Evolutionary conservation across 2,329 filamentous ascomycete genomes (phyloP), one percentile per base, ranked within the genome.

Genomic region (Colletotrichum sp.): DNA sequence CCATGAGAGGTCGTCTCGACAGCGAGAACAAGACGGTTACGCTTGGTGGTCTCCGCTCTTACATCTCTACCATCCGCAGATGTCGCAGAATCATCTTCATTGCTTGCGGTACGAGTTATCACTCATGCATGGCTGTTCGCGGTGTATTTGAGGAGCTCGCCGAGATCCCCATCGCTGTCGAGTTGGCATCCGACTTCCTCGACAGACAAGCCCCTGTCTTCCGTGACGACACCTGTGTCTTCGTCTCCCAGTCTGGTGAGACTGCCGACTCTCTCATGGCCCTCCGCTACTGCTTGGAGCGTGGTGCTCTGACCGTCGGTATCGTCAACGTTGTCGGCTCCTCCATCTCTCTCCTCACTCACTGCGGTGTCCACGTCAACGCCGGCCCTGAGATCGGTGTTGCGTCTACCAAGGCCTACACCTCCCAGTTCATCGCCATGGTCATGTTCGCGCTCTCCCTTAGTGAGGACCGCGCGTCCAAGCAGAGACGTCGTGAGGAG

Each of bases 311-410:
- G 86, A 99, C 97, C 59, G 97, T 99, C 79, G 97, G 97, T 89
- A 96, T 99, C 80, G 97, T 99, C 87, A 99, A 99, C 88, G 96
- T 98, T 77, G 97, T 99, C 82, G 97, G 97, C 82, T 99, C 97
- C 72, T 98, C 96, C 83, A 99, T 99, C 87, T 99, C 97, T 63
- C 94, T 99, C 81, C 94, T 99, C 82, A 99, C 97, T 79, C 97
- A 99, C 92, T 99, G 97, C 83, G 97, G 97, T 96, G 97, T 99
- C 72, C 97, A 99, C 90, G 96, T 99, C 90, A 99, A 99, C 87
- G 97, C 97, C 80, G 97, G 97, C 73, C 97, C 97, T 70, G 97
- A 99, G 87, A 99, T 99, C 78, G 97, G 97, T 93, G 97, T 99
- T 79, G 97, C 97, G 76, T 99, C 96, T 63, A 99, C 97, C 86